Base-by-base conservation (phyloP, 2,329 filamentous ascomycete genomes). In the Cyphellophora europaea region DNA sequence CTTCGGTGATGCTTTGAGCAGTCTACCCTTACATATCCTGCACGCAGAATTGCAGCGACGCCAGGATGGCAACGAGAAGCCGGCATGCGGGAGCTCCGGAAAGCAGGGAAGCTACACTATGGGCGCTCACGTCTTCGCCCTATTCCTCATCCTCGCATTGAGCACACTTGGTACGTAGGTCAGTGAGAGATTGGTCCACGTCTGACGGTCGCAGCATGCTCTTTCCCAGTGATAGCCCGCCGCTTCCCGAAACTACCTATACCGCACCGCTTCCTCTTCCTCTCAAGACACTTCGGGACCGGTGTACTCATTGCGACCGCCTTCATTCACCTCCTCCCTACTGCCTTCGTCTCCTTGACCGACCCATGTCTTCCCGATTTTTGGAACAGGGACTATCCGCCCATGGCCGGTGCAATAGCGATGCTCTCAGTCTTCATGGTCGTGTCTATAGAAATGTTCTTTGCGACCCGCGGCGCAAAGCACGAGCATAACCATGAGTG, bases 281-380 rank as follows among this genome's bases (percentile, higher is more conserved):
- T 78, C 43, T 78, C 76, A 49, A 75, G 81, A 45, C 81, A 86
- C 60, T 82, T 85, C 45, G 82, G 84, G 51, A 91, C 84, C 1
- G 84, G 84, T 40, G 85, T 91, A 13, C 66, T 91, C n/a, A 79
- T 91, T 42, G 83, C 85, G 8, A 91, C 84, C 1, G 83, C 84
- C 36, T 91, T 91, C 51, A 82, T 89, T 16, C 83, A 89, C 60
- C 66, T 82, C 10, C 69, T 81, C 3, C 78, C 75, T 35, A 82
- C 74, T 16, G 78, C 79, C 1, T 83, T 83, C 49, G 57, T 67
- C 39, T 79, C 76, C 27, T 63, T 82, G 13, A 79, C 71, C 45
- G 73, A 82, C 43, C 78, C 78, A 28, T 83, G 79, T 49, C 52
- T 67, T 14, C 58, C 62, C 1, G 41, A 49, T 15, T 66, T 67